Base-by-base conservation (phyloP, 495 filamentous ascomycete species). In the Talaromyces trachyspermus region DNA sequence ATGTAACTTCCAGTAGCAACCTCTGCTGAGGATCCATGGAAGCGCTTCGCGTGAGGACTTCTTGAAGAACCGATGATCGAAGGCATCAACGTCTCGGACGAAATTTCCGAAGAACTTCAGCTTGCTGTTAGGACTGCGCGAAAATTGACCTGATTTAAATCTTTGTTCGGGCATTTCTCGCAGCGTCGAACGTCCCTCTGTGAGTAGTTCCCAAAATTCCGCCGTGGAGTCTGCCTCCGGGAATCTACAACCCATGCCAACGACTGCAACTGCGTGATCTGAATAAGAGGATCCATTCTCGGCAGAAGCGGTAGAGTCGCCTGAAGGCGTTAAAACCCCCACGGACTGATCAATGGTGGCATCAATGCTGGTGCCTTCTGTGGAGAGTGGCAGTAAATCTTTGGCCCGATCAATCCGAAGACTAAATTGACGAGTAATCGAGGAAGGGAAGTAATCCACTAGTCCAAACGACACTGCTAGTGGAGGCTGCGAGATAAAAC, bases 21-120 rank as follows among this genome's bases (percentile, higher is more conserved):
- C 74, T 54, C 36, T 74, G 77, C 37, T 73, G 69, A 0, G 73
- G 76, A 32, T 76, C 75, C 64, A 69, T 70, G 11, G 57, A 59
- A 5, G 49, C 49, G 4, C 67, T 51, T 79, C 75, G 8, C 65
- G 60, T 0, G 56, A 46, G 11, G 54, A 65, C 29, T 56, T 66
- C 15, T 49, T 54, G 51, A 75, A 79, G 53, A 77, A 74, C 0
- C 42, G 20, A 41, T 66, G 59, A 43, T 79, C 75, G 30, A 73
- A 75, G 1, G 49, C 43, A 45, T 65, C 62, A 0, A 53, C 26
- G 32, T 52, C 45, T 35, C 53, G 29, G 2, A 66, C 29, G 49
- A 57, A 65, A 46, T 65, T 64, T 0, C 66, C 65, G 27, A 33
- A 64, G 18, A 51, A 54, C 5, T 49, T 33, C 4, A 51, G 39